Conservation (phyloP, 2,329 filamentous ascomycete species). For the Sordariomycetes sp. region DNA sequence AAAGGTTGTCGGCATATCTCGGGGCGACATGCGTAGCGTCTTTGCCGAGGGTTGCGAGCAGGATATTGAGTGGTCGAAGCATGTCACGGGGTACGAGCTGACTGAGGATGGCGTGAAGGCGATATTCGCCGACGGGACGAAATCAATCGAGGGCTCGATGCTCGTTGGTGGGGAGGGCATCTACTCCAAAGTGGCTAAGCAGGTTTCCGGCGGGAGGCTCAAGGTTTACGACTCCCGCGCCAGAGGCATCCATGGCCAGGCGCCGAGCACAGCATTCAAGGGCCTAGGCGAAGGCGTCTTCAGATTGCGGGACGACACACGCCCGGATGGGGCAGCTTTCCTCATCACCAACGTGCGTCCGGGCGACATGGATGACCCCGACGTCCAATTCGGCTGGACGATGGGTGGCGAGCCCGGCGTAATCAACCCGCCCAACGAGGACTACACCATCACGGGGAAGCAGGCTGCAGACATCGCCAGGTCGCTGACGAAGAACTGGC, state of each 20-base stretch:
- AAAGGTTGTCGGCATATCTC: slow-evolving; percentile 49
- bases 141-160: slow-evolving; percentile 46
- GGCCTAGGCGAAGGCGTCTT: slow-evolving; percentile 54
- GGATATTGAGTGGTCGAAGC: slow-evolving; percentile 41
- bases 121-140: slow-evolving; percentile 49
- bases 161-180: slow-evolving; percentile 54
- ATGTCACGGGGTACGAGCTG: slow-evolving; percentile 48
- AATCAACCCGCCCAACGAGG: slow-evolving; percentile 46
- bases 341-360: slow-evolving; percentile 55
- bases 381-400: slow-evolving; percentile 52
- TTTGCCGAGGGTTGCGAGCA: slow-evolving; percentile 47
- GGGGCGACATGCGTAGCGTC: slow-evolving; percentile 50
- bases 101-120: slow-evolving; percentile 42
- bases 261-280: slow-evolving; percentile 50
- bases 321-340: slow-evolving; percentile 34
- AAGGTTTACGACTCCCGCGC: slow-evolving; percentile 55
- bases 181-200: slow-evolving; percentile 47
- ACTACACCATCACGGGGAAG: slow-evolving; percentile 46
- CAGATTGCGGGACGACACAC: slow-evolving; percentile 35
- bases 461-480: slow-evolving; percentile 48
- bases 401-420: slow-evolving; percentile 47
- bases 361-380: slow-evolving; percentile 46
- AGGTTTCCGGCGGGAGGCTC: slow-evolving; percentile 44
- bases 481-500: slow-evolving; percentile 40
- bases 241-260: slow-evolving; percentile 54